A percentile compares a stretch with the other conserved stretches of the same genome.
phyloP scores from a whole-genome alignment of 176 grass and related monocot genomes.

The Cymbopogon citratus region DNA sequence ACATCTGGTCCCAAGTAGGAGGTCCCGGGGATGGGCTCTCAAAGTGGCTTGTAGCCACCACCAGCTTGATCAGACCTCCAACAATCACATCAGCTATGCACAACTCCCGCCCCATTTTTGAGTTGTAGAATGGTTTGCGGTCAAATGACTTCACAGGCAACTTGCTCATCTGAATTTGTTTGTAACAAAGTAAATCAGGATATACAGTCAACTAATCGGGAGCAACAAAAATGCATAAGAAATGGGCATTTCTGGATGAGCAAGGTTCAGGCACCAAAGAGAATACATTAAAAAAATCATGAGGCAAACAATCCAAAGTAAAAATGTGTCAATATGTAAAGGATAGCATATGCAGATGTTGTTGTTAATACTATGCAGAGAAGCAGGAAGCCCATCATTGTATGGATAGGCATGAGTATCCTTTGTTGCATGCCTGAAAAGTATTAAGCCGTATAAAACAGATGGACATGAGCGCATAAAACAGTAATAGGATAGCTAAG shows the following conservation, averaged over 20 bases:
- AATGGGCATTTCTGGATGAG: neutral
- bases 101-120: slow-evolving; percentile 76
- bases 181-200: slow-evolving; percentile 1
- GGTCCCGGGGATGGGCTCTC: slow-evolving; percentile 83
- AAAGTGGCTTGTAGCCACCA: slow-evolving; percentile 72
- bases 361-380: neutral
- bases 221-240: neutral
- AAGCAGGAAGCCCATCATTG: neutral
- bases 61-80: slow-evolving; percentile 31
- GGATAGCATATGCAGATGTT: neutral
- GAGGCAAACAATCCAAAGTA: neutral
- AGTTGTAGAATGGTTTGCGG: slow-evolving; percentile 42
- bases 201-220: slow-evolving; percentile 13
- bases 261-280: neutral
- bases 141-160: slow-evolving; percentile 50
- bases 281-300: neutral
- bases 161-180: slow-evolving; percentile 76
- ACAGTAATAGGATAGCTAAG: neutral
- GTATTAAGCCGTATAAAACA: neutral
- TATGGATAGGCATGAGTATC: neutral
- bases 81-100: slow-evolving; percentile 46
- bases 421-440: neutral
- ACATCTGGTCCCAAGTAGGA: slow-evolving; percentile 85
- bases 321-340: slow-evolving; percentile 7
- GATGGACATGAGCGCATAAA: neutral